These are phyloP conservation scores for Aspergillus bertholletiae DNA, from an alignment of 495 filamentous ascomycete genomes.

Conservation along the genomic window DNA sequence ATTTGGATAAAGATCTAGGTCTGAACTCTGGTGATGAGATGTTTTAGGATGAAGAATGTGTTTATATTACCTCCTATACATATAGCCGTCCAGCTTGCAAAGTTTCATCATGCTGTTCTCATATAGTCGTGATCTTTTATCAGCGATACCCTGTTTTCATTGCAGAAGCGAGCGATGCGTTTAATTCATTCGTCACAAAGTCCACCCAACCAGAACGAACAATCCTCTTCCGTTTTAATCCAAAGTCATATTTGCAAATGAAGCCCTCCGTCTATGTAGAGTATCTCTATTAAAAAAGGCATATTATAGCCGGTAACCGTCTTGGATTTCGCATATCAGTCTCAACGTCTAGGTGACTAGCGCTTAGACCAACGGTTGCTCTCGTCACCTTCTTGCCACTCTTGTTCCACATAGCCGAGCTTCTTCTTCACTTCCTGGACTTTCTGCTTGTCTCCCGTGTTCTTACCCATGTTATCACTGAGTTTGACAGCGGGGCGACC, in stretches of 20 bases:
- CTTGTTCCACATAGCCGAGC: slow-evolving; percentile 80
- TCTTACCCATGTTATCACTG: slow-evolving; percentile 95
- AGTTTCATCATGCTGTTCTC: too few relatives aligned
- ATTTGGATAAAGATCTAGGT: slow-evolving; percentile 41
- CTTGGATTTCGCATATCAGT: background rate
- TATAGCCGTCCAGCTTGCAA: background rate
- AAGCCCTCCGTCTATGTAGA: background rate
- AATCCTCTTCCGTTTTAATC: background rate
- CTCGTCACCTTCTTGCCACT: slow-evolving; percentile 83
- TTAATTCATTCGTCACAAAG: background rate
- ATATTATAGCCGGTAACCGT: background rate
- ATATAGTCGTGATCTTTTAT: background rate
- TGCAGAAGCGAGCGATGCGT: background rate
- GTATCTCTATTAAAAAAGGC: background rate
- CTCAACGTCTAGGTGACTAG: slow-evolving; percentile 5
- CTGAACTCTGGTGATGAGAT: slow-evolving; percentile 30
- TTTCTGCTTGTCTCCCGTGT: slow-evolving; percentile 78
- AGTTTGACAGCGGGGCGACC: slow-evolving; percentile 90
- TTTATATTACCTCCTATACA: background rate
- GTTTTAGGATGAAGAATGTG: slow-evolving; percentile 22
- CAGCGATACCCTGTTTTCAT: background rate
- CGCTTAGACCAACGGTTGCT: slow-evolving; percentile 66
- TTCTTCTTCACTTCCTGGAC: slow-evolving; percentile 79
- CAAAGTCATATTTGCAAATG: too few relatives aligned
- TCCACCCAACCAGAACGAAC: background rate